These are phyloP conservation scores for Vigna unguiculata DNA, from an alignment of 306 rosid genomes.

Conservation along the genomic window DNA sequence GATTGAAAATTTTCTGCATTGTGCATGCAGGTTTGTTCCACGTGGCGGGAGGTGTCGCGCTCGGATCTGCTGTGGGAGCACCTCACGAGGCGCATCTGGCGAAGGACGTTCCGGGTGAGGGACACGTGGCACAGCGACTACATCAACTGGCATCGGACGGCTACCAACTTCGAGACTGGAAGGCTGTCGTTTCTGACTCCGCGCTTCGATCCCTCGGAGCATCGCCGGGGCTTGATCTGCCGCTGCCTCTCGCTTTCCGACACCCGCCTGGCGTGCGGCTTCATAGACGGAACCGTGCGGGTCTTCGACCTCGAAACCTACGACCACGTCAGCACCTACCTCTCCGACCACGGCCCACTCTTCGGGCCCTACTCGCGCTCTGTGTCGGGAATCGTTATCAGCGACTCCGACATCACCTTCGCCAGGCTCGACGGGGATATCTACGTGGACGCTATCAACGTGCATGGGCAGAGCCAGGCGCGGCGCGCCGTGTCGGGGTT, in stretches of 20 bases:
- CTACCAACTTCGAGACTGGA: conserved; percentile 55
- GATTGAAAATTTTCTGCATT: neutral
- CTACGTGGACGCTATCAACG: conserved; percentile 50
- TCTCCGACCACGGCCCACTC: conserved; percentile 47
- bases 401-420: conserved; percentile 38
- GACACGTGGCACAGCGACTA: conserved; percentile 78
- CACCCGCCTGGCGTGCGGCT: conserved; percentile 75
- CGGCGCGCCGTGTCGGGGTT: conserved; percentile 47
- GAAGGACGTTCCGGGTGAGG: conserved; percentile 47
- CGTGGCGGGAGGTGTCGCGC: conserved; percentile 81
- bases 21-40: conserved; percentile 77
- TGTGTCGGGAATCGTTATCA: conserved; percentile 66
- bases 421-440: conserved; percentile 74
- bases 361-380: conserved; percentile 73
- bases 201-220: conserved; percentile 52
- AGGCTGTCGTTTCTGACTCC: conserved; percentile 41
- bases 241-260: conserved; percentile 83
- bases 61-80: conserved; percentile 71
- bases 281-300: conserved; percentile 79
- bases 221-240: conserved; percentile 51
- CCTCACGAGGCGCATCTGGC: conserved; percentile 68
- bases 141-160: conserved; percentile 73
- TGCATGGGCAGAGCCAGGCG: conserved; percentile 18
- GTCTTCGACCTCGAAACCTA: conserved; percentile 61
- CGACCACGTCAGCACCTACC: conserved; percentile 58